Base-by-base conservation (phyloP, 805 yeast species). In the Brettanomyces anomalus region DNA sequence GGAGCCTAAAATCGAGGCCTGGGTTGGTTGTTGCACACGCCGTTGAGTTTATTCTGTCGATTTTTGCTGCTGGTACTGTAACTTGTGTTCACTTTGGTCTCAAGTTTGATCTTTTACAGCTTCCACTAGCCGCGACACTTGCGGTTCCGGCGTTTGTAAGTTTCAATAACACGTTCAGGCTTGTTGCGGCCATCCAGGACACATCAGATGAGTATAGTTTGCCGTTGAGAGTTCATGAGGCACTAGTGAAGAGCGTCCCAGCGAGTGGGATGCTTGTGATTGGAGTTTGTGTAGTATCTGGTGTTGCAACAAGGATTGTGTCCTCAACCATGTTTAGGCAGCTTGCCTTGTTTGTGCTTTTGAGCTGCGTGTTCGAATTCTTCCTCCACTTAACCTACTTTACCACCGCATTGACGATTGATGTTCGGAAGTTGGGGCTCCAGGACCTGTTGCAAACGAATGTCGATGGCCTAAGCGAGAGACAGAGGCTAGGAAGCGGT, bases 351-450 rank as follows among this genome's bases (percentile, higher is more conserved):
- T 77, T 76, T 51, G 60, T 74, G 1, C 50, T 70, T 1, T 41
- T 72, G 24, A 71, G 80, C 0, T 50, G 83, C n/a, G 24, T 75
- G 1, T 58, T 80, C 33, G 85, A 82, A 48, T 82, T 77, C 53
- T 44, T 72, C 4, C 61, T 85, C 33, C 86, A 80, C 49, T 54
- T 77, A 39, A 74, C 89, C 1, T 85, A 69, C 57, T 74, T 84
- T 45, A 65, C 79, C 1, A 77, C 87, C 0, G 76, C 84, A 1
- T 62, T 85, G 26, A 70, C 81, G 15, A 73, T 85, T 33, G 95
- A 86, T 61, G 62, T 79, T 26, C 71, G 79, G 38, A 68, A 86
- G 42, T 57, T 73, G 21, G 89, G 81, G 49, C 66, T 81, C 15
- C 72, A 72, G 14, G 86, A 79, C 46, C 55, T 79, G 11, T 55